Conservation (phyloP, 2,329 filamentous ascomycete genomes). For the Achaetomium macrosporum region DNA sequence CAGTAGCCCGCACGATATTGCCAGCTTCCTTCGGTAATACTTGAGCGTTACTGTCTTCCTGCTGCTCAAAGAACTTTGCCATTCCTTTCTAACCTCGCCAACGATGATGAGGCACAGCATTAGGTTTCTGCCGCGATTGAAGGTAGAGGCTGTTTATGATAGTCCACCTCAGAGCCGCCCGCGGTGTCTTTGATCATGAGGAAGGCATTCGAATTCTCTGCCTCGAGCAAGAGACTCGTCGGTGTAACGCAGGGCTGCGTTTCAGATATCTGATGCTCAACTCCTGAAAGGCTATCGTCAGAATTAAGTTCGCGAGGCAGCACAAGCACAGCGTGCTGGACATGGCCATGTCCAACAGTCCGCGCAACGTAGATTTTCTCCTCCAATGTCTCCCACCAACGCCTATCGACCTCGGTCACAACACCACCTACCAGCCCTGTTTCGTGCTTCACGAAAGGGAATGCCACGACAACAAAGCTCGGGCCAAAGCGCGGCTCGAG, state of each 20-base stretch:
- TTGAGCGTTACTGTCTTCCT: neutral
- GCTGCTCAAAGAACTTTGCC: too few species aligned
- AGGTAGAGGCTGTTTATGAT: neutral
- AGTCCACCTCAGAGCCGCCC: neutral
- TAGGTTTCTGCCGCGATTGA: neutral
- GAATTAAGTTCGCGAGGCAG: conserved; percentile 17
- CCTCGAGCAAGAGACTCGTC: too few species aligned
- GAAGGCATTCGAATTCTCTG: too few species aligned
- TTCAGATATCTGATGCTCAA: neutral
- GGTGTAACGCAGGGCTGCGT: too few species aligned
- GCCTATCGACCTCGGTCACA: neutral
- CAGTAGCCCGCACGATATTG: neutral
- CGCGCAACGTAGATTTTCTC: conserved; percentile 12
- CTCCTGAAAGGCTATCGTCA: conserved; percentile 9
- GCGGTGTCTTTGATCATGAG: too few species aligned
- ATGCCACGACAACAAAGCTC: conserved; percentile 8
- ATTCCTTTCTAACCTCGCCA: neutral
- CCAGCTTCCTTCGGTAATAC: neutral
- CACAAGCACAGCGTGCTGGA: conserved; percentile 20
- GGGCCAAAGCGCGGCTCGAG: conserved; percentile 19
- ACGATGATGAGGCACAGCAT: conserved; percentile 5
- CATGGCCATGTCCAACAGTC: conserved; percentile 13
- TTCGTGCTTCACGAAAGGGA: neutral
- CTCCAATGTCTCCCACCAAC: conserved; percentile 2
- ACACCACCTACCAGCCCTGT: neutral